Base-by-base conservation (phyloP, 1,139 yeast genomes). In the Lodderomyces beijingensis region DNA sequence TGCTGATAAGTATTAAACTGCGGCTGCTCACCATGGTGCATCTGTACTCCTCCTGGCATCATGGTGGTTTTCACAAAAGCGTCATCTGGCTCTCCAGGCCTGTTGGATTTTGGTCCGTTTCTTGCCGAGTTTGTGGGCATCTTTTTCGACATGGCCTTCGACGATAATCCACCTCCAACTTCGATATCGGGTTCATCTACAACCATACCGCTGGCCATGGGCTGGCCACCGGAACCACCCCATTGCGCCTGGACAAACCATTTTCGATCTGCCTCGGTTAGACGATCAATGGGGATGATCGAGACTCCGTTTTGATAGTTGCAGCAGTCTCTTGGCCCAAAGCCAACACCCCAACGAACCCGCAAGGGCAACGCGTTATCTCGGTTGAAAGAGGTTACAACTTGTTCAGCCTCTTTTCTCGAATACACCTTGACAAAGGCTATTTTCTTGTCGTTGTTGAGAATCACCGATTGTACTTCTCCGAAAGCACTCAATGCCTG, bases 301-400 rank as follows among this genome's bases (percentile, higher is more conserved):
- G 95, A 83, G 28, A 82, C 71, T 42, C 98, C 98, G 39, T 82
- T 81, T 53, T 83, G 91, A 57, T 91, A 91, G 58, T 91, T 93
- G 57, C 96, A 87, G 64, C 97, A 89, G 55, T 91, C 97, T 66
- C 98, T 79, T 33, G 98, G 98, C 3, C 98, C 98, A 53, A 86
- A 91, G 2, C 98, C 98, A 43, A 91, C 97, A 45, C 97, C 98
- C 98, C 98, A 91, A 53, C 96, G 75, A 7, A 94, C 86, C 62
- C 91, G 85, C 53, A 77, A 74, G 32, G 71, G 79, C 45, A 65
- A 73, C 9, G 51, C 66, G 39, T 65, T 63, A 41, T 67, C 74
- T 45, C 65, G 65, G 50, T 66, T 67, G 70, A 79, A 59, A 47
- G 74, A 49, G 58, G 77, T 56, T 67, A 75, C 41, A 16, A 88